Evolutionary conservation across 2,329 filamentous ascomycete species (phyloP), one percentile per base, ranked within the genome.

Genomic region (Mariannaea sp.): DNA sequence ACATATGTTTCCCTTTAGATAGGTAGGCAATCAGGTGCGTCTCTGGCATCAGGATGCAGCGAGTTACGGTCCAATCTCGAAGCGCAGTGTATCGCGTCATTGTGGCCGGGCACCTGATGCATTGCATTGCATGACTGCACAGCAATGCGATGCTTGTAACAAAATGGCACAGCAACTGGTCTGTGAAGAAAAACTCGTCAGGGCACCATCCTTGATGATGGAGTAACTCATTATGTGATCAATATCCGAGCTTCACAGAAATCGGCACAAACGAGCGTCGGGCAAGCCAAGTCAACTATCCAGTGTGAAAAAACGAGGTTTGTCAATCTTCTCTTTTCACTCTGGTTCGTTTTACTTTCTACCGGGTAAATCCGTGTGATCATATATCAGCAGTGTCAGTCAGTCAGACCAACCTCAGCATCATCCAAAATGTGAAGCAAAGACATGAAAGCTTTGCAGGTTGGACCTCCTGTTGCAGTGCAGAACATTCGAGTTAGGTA

Each of bases 61-160:
- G 52, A 58, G 53, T 60, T 56, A 46, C 22, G 29, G 53, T 44
- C 60, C 52, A 65, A 62, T 63, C 59, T 65, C 51, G 51, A 42
- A 61, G 47, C 63, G 61, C 59, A 65, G 50, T 54, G 49, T 50
- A 61, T 65, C 63, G 63, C 63, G 63, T 65, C 63, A 65, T 65
- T 57, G 22, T 44, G 40, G 53, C 42, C 56, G 54, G 55, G 54
- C 63, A 65, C 58, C 63, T 65, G 63, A 65, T 66, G 60, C 54
- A 56, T 50, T 65, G 62, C 62, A 65, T 24, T 24, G 36, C 36
- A 22, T 39, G 17, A 53, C 48, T 59, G 63, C n/a, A n/a, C n/a
- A n/a, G n/a, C 61, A 60, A 66, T 65, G 60, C 59, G 46, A 58
- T 63, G 60, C 57, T 56, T 59, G 44, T 58, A 26, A 49, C 45